A percentile compares a stretch with the other conserved stretches of the same genome.
phyloP scores from a whole-genome alignment of 2,329 filamentous ascomycete species.

The Endocalyx cinctus region DNA sequence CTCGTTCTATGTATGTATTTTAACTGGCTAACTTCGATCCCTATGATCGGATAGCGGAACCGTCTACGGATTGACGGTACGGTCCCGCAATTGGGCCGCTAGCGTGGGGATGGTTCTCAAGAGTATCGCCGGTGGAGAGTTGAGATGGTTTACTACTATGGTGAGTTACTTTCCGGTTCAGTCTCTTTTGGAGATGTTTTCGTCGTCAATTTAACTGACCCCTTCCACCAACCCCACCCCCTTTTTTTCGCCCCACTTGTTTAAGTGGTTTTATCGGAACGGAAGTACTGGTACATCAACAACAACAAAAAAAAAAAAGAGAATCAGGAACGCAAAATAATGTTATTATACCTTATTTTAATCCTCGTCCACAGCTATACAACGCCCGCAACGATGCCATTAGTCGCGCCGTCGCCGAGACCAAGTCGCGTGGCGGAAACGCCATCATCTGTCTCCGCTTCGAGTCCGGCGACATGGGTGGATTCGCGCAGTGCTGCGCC shows the following conservation, averaged over 20 bases:
- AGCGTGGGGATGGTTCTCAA: constrained; percentile 52
- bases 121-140: constrained; percentile 54
- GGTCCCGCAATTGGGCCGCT: constrained; percentile 55
- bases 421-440: constrained; percentile 54
- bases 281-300: too few species aligned
- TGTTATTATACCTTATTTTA: too few species aligned
- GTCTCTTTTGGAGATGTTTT: background rate
- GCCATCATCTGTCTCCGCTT: constrained; percentile 56
- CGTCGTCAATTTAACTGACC: background rate
- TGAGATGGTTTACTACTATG: constrained; percentile 55
- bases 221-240: background rate
- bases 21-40: too few species aligned
- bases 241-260: background rate
- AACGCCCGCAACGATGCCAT: constrained; percentile 55
- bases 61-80: constrained; percentile 53
- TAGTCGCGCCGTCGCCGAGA: constrained; percentile 50
- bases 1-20: too few species aligned
- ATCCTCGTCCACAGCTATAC: constrained; percentile 41
- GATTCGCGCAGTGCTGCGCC: constrained; percentile 54
- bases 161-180: constrained; percentile 16
- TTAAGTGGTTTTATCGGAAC: too few species aligned
- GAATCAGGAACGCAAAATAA: too few species aligned
- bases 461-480: constrained; percentile 49
- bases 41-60: too few species aligned
- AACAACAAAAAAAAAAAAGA: too few species aligned